Evolutionary conservation across 83 land plant genomes (phyloP), one percentile per base, ranked within the genome.

Genomic region (Diphasiastrum complanatum): DNA sequence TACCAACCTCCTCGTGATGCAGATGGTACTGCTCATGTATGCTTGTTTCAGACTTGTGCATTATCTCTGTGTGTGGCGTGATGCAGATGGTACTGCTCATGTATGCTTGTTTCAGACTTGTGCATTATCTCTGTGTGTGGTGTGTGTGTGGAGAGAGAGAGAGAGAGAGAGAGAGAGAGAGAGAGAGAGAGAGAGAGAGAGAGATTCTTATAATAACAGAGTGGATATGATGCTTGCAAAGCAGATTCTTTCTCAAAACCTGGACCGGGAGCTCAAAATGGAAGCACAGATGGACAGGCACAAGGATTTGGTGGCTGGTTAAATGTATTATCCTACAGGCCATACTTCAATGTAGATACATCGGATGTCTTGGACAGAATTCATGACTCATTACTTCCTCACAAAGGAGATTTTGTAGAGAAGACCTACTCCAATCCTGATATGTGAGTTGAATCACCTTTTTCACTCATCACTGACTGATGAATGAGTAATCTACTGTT

Each of bases 331-430:
- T 45, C 22, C 25, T 60, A 45, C 47, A 37, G 56, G 45, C 63
- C 63, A 12, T 60, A 60, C 63, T 60, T 60, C 63, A 60, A 45
- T 28, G 56, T 60, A 31, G 63, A 60, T 30, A 60, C 56, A 24
- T 60, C 20, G 8, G 55, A 46, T 60, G 63, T 60, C 18, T 23
- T 26, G 28, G 58, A 60, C 3, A 60, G 47, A 43, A 43, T 60
- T 60, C 12, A 29, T 26, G 54, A n/a, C 30, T 60, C 63, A 2
- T 11, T 60, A 22, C 41, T 23, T 38, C 63, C 63, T 36, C 47
- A 60, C 58, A 36, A 19, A n/a, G 63, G 55, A 60, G 63, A 60
- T 30, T 60, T 60, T 28, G 24, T 60, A 6, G 54, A 26, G 26
- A 60, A 26, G 47, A 43, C 26, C 28, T 32, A 19, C 47, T 22